Evolutionary conservation across 495 filamentous ascomycete species (phyloP).

Genomic region (Xylaria intraflava): DNA sequence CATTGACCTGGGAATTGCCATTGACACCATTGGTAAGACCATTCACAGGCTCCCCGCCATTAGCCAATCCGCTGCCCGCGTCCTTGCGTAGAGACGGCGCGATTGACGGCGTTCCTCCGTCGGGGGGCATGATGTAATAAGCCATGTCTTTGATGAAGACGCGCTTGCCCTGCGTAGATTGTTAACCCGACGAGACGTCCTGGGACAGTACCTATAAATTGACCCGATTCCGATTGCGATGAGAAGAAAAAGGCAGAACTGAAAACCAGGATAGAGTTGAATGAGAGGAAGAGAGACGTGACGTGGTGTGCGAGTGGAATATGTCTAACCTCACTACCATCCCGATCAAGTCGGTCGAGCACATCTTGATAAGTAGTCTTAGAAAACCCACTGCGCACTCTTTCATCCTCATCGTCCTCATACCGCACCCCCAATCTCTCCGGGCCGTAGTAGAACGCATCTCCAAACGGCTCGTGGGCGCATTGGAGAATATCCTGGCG

Average conservation of each 20-base stretch:
- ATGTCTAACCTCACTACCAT: slow-evolving; percentile 49
- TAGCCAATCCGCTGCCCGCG: slow-evolving; percentile 30
- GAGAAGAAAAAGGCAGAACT: neutral
- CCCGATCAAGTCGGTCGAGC: slow-evolving; percentile 60
- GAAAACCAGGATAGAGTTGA: neutral
- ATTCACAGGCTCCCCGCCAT: slow-evolving; percentile 15
- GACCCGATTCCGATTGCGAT: too few relatives aligned
- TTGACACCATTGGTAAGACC: slow-evolving; percentile 20
- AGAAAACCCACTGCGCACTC: slow-evolving; percentile 67
- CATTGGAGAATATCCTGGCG: slow-evolving; percentile 69
- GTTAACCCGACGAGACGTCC: slow-evolving; percentile 12
- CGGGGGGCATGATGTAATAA: slow-evolving; percentile 76
- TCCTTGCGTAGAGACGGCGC: slow-evolving; percentile 69
- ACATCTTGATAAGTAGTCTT: slow-evolving; percentile 70
- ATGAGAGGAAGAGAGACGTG: slow-evolving; percentile 4
- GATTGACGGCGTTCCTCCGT: slow-evolving; percentile 56
- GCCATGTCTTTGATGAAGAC: slow-evolving; percentile 97
- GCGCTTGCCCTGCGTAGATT: slow-evolving; percentile 60
- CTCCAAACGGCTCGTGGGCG: slow-evolving; percentile 92
- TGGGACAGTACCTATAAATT: too few relatives aligned
- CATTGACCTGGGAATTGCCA: slow-evolving; percentile 15
- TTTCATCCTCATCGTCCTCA: slow-evolving; percentile 60
- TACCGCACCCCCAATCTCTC: slow-evolving; percentile 76
- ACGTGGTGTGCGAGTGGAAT: too few relatives aligned
- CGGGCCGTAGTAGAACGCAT: slow-evolving; percentile 91